These are phyloP conservation scores for Mucor lusitanicus DNA, from an alignment of 371 early-diverging fungal genomes.

Conservation along the genomic window DNA sequence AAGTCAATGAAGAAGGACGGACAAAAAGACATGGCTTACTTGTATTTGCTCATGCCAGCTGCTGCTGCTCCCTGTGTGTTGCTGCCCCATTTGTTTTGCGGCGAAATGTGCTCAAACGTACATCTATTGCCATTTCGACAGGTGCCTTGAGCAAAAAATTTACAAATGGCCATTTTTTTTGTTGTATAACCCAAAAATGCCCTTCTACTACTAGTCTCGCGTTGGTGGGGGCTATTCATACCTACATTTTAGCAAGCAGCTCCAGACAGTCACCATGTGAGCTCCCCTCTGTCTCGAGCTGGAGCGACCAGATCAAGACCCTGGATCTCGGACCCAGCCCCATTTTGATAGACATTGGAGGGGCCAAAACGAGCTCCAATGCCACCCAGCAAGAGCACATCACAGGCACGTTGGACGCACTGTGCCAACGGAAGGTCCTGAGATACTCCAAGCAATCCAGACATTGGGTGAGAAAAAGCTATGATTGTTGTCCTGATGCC, in stretches of 20 bases:
- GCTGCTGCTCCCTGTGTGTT: background rate
- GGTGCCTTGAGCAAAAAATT: constrained; percentile 48
- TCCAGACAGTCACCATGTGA: background rate
- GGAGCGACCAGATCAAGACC: background rate
- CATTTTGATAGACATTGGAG: too few species aligned
- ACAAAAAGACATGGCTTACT: background rate
- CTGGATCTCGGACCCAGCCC: too few species aligned
- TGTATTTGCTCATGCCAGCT: constrained; percentile 6
- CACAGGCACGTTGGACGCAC: background rate
- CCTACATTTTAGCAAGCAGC: background rate
- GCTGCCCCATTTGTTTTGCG: constrained; percentile 11
- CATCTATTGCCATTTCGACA: constrained; percentile 53
- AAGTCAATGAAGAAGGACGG: background rate
- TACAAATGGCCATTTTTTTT: constrained; percentile 41
- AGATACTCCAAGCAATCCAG: background rate
- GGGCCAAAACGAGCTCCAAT: too few species aligned
- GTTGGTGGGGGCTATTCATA: too few species aligned
- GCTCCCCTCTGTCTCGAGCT: background rate
- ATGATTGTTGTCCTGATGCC: background rate
- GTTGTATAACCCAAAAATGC: background rate
- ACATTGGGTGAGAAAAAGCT: background rate
- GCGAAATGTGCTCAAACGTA: constrained; percentile 40
- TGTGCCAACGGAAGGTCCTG: background rate
- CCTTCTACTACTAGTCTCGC: background rate
- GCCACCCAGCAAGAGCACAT: too few species aligned